Evolutionary conservation across 352 stramenopile species (phyloP).

Genomic region (Pythium brachiatum): DNA sequence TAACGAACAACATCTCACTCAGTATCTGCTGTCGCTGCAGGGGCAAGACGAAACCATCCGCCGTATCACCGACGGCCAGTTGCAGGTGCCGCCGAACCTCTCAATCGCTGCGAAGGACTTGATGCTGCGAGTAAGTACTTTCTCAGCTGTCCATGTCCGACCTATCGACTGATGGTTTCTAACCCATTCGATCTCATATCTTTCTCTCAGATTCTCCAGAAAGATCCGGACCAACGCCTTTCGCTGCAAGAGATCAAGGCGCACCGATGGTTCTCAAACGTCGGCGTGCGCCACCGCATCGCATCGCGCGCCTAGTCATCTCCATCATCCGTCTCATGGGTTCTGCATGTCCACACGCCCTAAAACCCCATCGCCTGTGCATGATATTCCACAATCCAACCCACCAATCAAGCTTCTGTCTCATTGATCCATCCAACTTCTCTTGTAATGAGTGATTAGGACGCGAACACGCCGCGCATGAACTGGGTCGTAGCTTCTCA

Average conservation of each 20-base stretch:
- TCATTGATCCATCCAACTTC: not conserved
- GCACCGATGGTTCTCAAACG: constrained; percentile 72
- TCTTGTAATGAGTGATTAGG: not conserved
- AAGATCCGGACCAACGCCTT: constrained; percentile 54
- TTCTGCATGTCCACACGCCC: not conserved
- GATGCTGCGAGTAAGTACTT: constrained; percentile 47
- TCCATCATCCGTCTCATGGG: not conserved
- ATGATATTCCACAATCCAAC: not conserved
- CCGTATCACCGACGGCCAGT: constrained; percentile 88
- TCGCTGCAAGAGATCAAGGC: constrained; percentile 69
- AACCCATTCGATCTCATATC: not conserved
- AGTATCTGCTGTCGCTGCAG: constrained; percentile 32
- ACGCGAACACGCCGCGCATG: no score
- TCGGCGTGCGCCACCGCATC: constrained; percentile 46
- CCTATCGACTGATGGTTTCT: not conserved
- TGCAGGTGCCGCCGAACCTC: constrained; percentile 65
- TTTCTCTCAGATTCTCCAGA: constrained; percentile 63
- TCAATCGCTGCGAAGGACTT: constrained; percentile 72
- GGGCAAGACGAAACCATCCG: constrained; percentile 95
- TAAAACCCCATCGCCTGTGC: not conserved
- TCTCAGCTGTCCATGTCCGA: not conserved
- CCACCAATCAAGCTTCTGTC: not conserved
- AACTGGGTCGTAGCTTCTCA: not conserved
- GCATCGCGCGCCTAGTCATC: constrained; percentile 26
- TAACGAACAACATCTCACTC: not conserved